phyloP scores from a whole-genome alignment of 2,329 filamentous ascomycete genomes.

The Alternaria consortialis region DNA sequence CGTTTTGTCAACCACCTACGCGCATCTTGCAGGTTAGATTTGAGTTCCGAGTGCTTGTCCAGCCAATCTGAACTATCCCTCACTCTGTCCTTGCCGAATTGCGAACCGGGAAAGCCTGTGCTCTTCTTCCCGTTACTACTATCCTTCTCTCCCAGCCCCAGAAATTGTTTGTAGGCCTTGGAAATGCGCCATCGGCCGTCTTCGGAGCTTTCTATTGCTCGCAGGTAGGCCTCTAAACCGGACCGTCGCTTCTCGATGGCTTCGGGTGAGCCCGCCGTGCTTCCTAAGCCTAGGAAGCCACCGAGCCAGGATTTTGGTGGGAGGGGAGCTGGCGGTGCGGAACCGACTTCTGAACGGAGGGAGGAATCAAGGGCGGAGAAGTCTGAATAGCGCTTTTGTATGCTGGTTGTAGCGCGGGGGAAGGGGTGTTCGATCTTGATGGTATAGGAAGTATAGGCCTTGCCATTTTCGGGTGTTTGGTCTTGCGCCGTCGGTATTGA shows the following conservation, averaged over 20 bases:
- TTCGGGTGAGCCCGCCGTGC: conserved; percentile 73
- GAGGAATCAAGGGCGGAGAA: conserved; percentile 73
- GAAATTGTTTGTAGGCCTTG: conserved; percentile 74
- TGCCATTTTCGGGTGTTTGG: conserved; percentile 59
- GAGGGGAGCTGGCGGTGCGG: conserved; percentile 71
- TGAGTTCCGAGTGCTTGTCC: conserved; percentile 78
- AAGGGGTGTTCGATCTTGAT: conserved; percentile 79
- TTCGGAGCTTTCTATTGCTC: conserved; percentile 74
- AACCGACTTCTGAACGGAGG: conserved; percentile 67
- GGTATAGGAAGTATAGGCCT: conserved; percentile 80
- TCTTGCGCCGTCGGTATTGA: conserved; percentile 61
- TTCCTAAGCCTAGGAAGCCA: conserved; percentile 52
- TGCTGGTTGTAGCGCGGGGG: conserved; percentile 76
- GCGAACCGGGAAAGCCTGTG: conserved; percentile 42
- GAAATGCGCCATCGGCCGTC: conserved; percentile 80
- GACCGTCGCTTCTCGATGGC: conserved; percentile 75
- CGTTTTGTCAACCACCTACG: conserved; percentile 71
- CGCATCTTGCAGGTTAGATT: conserved; percentile 73
- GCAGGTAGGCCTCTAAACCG: conserved; percentile 75
- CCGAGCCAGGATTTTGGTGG: conserved; percentile 81
- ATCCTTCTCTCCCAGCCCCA: conserved; percentile 64
- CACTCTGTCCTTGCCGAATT: conserved; percentile 56
- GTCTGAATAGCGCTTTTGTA: conserved; percentile 85
- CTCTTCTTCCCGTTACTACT: conserved; percentile 29
- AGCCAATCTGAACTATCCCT: conserved; percentile 70